Conservation (phyloP, 768 basidiomycete genomes). For the Trametes cingulata region DNA sequence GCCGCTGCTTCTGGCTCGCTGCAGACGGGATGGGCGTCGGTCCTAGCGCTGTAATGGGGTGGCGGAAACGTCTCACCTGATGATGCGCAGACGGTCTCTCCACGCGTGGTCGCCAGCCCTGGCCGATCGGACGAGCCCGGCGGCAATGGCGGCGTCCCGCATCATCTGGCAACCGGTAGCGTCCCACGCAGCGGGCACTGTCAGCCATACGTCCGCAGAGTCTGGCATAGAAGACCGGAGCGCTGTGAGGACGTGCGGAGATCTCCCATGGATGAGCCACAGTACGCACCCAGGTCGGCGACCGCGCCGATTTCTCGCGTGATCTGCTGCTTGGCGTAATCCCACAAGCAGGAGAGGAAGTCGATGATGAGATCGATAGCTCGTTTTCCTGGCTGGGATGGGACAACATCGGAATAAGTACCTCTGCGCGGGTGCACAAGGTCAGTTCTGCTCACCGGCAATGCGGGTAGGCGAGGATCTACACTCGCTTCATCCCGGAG, state of each 20-base stretch:
- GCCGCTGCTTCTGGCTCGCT: conserved; percentile 85
- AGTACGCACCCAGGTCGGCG: conserved; percentile 72
- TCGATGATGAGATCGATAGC: conserved; percentile 81
- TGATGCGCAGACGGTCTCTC: conserved; percentile 81
- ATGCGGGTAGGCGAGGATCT: conserved; percentile 75
- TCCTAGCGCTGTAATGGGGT: background rate
- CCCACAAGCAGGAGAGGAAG: conserved; percentile 82
- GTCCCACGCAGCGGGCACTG: conserved; percentile 91
- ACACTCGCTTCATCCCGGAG: conserved; percentile 69
- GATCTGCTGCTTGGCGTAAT: conserved; percentile 84
- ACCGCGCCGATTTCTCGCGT: conserved; percentile 85
- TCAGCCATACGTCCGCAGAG: conserved; percentile 81
- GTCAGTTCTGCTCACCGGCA: conserved; percentile 58
- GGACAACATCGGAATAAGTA: background rate
- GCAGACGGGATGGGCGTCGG: conserved; percentile 8
- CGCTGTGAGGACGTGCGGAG: background rate
- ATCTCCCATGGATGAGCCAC: background rate
- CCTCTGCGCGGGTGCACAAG: background rate
- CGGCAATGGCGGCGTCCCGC: conserved; percentile 80
- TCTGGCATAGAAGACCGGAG: conserved; percentile 43
- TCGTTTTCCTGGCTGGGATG: conserved; percentile 66
- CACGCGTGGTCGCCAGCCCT: conserved; percentile 70
- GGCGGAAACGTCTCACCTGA: conserved; percentile 49
- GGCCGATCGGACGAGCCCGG: conserved; percentile 75
- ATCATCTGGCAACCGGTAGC: conserved; percentile 82